Conservation (phyloP, 352 stramenopile species). For the Globisporangium spiculum region DNA sequence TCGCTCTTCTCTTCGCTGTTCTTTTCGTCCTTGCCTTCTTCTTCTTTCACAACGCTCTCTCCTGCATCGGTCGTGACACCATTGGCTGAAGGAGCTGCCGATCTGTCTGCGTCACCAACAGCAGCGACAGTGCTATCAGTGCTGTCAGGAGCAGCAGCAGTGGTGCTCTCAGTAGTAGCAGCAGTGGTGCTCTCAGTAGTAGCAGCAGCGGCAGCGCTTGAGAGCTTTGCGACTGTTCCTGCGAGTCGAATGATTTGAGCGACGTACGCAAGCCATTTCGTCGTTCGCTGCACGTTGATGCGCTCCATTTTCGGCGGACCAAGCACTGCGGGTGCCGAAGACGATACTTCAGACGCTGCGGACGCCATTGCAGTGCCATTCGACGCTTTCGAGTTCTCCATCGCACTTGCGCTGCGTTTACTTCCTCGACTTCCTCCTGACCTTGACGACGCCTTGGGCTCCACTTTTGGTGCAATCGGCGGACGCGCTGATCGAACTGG, state of each 20-base stretch:
- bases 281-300: constrained; percentile 76
- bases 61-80: neutral
- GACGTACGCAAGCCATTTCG: constrained; percentile 64
- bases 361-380: neutral
- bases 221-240: constrained; percentile 19
- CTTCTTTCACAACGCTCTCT: neutral
- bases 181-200: neutral
- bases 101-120: neutral
- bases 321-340: constrained; percentile 23
- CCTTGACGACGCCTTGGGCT: constrained; percentile 9
- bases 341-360: neutral
- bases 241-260: constrained; percentile 65
- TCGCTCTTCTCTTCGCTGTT: neutral
- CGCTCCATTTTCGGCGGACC: constrained; percentile 72
- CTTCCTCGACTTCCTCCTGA: constrained; percentile 5
- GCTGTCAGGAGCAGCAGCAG: neutral
- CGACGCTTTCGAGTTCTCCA: neutral
- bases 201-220: neutral
- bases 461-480: constrained; percentile 1
- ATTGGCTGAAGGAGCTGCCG: neutral
- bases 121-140: neutral
- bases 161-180: neutral
- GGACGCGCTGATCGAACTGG: neutral
- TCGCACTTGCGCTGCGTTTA: constrained; percentile 2
- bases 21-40: neutral